Evolutionary conservation across 441 rosid genomes (phyloP).

Genomic region (Isatis lusitanica): DNA sequence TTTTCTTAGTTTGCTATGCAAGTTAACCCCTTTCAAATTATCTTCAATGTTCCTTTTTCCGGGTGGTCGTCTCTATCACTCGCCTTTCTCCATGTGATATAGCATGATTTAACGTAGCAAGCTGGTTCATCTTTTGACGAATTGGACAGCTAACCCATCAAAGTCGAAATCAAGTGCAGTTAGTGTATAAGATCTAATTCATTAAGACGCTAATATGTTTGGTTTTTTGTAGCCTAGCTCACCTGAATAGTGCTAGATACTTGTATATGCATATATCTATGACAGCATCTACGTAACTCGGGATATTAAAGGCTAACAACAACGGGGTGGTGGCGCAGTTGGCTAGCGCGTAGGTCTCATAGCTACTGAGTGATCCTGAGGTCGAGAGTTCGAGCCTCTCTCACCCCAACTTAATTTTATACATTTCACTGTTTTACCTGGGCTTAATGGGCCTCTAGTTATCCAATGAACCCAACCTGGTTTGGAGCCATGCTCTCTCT

Average conservation of each 20-base stretch:
- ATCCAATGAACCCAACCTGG: not conserved
- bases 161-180: not conserved
- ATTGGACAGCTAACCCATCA: not conserved
- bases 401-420: slow-evolving; percentile 50
- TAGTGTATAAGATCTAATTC: not conserved
- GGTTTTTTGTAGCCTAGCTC: not conserved
- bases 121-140: not conserved
- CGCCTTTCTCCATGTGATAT: not conserved
- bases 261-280: not conserved
- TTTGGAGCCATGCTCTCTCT: not conserved
- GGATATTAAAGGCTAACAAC: not conserved
- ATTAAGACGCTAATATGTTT: not conserved
- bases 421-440: not conserved
- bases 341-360: slow-evolving; percentile 99
- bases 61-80: not conserved
- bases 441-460: slow-evolving; percentile 26
- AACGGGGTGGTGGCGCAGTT: slow-evolving; percentile 98
- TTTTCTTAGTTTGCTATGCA: not conserved
- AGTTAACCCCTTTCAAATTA: not conserved
- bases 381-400: slow-evolving; percentile 96
- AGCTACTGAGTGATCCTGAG: slow-evolving; percentile 82
- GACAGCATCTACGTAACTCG: too few relatives aligned
- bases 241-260: not conserved
- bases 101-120: not conserved
- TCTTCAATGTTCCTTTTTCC: not conserved